phyloP scores from a whole-genome alignment of 1,284 basidiomycete species.

The Austroboletus niveus region DNA sequence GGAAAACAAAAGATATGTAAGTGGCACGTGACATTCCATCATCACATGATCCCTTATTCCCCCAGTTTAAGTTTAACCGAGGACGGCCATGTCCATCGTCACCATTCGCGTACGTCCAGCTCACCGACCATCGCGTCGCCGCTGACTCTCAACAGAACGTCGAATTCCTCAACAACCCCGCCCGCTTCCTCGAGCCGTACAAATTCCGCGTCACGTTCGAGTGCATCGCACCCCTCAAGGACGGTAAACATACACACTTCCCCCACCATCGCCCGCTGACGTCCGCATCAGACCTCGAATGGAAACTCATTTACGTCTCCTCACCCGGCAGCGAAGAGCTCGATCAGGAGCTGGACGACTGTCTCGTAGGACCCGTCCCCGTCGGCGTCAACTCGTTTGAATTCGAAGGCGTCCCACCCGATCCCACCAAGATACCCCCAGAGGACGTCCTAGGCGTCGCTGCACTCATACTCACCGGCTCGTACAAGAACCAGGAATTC shows the following conservation, averaged over 20 bases:
- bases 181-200: slow-evolving; percentile 88
- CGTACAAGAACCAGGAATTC: slow-evolving; percentile 94
- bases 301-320: slow-evolving; percentile 96
- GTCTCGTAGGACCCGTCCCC: slow-evolving; percentile 94
- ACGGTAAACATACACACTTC: slow-evolving; percentile 56
- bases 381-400: slow-evolving; percentile 96
- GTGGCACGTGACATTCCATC: slow-evolving; percentile 5
- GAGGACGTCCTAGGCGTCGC: slow-evolving; percentile 89
- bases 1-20: slow-evolving; percentile 18
- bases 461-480: slow-evolving; percentile 88
- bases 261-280: neutral
- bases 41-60: slow-evolving; percentile 15
- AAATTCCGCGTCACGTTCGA: slow-evolving; percentile 97
- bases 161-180: slow-evolving; percentile 92
- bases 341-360: slow-evolving; percentile 95
- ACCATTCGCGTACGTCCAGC: slow-evolving; percentile 53
- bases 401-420: slow-evolving; percentile 80
- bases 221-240: slow-evolving; percentile 89
- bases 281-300: slow-evolving; percentile 79
- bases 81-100: slow-evolving; percentile 57
- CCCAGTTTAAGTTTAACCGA: neutral
- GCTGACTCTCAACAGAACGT: slow-evolving; percentile 54
- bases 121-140: neutral
- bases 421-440: slow-evolving; percentile 72
- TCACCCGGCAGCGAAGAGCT: slow-evolving; percentile 89